Evolutionary conservation across 306 rosid genomes (phyloP).

Genomic region (Arachis stenosperma): DNA sequence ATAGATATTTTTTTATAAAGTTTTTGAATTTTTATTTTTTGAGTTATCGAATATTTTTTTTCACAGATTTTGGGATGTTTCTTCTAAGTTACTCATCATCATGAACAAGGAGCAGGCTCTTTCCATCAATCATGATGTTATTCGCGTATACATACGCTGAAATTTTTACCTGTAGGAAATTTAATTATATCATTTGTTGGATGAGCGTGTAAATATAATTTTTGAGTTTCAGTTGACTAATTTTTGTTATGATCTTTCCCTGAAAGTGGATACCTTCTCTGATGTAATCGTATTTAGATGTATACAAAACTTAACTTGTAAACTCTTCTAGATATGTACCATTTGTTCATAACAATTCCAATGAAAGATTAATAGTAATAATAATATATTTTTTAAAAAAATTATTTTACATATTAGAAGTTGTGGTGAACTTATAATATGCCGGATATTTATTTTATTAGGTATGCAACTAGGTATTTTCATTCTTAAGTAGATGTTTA

Average conservation of each 20-base stretch:
- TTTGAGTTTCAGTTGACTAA: conserved; percentile 39
- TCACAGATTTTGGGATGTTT: too few species aligned
- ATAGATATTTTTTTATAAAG: too few species aligned
- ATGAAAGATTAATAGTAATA: too few species aligned
- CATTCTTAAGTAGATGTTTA: too few species aligned
- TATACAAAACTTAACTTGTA: conserved; percentile 37
- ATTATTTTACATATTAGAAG: too few species aligned
- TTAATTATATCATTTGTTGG: conserved; percentile 50
- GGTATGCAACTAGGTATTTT: too few species aligned
- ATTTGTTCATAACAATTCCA: conserved; percentile 2
- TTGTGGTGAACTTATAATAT: too few species aligned
- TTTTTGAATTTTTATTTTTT: too few species aligned
- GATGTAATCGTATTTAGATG: conserved; percentile 14
- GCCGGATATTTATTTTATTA: too few species aligned
- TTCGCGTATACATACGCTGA: conserved; percentile 28
- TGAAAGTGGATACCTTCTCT: conserved; percentile 30
- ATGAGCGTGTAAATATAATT: conserved; percentile 48
- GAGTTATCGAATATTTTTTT: too few species aligned
- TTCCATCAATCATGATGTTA: conserved; percentile 67
- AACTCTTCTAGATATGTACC: conserved; percentile 26
- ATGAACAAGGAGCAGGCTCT: conserved; percentile 68
- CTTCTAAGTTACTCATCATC: conserved; percentile 36
- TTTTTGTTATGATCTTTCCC: conserved; percentile 37
- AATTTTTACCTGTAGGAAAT: conserved; percentile 39
- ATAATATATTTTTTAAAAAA: too few species aligned